Base-by-base conservation (phyloP, 805 yeast species). In the Jamesozyma hellenica region DNA sequence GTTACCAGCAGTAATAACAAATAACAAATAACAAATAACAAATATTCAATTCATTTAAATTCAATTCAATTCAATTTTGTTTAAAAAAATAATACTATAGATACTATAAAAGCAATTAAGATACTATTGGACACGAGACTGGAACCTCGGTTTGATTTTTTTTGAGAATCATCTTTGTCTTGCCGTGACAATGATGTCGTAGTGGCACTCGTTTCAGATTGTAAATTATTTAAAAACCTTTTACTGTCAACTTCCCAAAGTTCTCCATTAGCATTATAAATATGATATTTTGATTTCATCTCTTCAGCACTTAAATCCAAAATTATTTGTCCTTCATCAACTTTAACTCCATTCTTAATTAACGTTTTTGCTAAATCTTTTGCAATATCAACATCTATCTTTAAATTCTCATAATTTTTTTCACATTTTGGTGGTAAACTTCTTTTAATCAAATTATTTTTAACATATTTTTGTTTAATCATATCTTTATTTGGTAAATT, bases 291-390 rank as follows among this genome's bases (percentile, higher is more conserved):
- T 4, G 12, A 12, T n/a, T 11, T 27, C 6, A 27, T 27, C 6
- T 27, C 28, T 6, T 27, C 28, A 27, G 28, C 5, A 6, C 12
- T 10, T 10, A 27, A 12, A n/a, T 27, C 28, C 8, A 21, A 21
- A 21, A 21, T 5, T 21, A 21, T 21, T 42, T 60, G 59, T 0
- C 90, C 90, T 35, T 53, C 58, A 9, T 57, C 51, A 0, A 62
- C 65, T 7, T 62, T 54, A 4, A 73, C 78, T 1, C 85, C 84
- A 9, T 51, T 53, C 23, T 63, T 61, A 31, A 79, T 68, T 36
- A 78, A 53, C 0, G 61, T 63, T 4, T 58, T 55, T 1, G 73
- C 75, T 63, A 65, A 48, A 0, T 72, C 70, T 7, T 54, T 60
- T 9, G 69, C 65, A 8, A 51, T 51, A 0, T 67, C 52, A 3